Evolutionary conservation across 2,329 filamentous ascomycete genomes (phyloP).

Genomic region (Calycina marina): DNA sequence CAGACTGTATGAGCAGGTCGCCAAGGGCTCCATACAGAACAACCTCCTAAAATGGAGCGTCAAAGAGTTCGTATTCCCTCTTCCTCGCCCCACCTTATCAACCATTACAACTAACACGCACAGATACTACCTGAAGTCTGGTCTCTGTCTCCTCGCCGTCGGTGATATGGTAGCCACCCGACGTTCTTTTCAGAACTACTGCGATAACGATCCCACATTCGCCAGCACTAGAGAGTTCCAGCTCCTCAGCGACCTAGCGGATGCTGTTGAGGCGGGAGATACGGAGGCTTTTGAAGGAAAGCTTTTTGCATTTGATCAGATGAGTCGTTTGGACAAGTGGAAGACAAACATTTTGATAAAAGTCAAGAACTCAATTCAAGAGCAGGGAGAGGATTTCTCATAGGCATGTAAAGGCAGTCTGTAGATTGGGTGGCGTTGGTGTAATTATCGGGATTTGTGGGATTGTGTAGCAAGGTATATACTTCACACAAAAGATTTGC

Average conservation of each 20-base stretch:
- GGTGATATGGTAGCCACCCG: conserved; percentile 65
- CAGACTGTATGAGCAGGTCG: conserved; percentile 71
- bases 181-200: conserved; percentile 69
- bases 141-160: conserved; percentile 69
- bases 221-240: conserved; percentile 65
- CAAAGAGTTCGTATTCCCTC: too few relatives aligned
- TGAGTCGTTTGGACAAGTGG: conserved; percentile 93
- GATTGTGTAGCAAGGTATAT: not conserved
- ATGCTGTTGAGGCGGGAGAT: conserved; percentile 62
- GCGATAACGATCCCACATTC: conserved; percentile 67
- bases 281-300: conserved; percentile 76
- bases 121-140: conserved; percentile 79
- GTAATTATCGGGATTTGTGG: conserved; percentile 3
- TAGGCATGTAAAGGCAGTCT: conserved; percentile 19
- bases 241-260: conserved; percentile 62
- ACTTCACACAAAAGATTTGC: too few relatives aligned
- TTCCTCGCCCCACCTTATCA: too few relatives aligned
- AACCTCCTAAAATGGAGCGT: conserved; percentile 89
- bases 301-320: conserved; percentile 76
- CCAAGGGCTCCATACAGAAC: conserved; percentile 64
- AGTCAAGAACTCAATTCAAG: conserved; percentile 73
- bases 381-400: conserved; percentile 53
- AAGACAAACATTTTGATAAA: conserved; percentile 76
- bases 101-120: too few relatives aligned
- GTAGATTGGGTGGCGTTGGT: conserved; percentile 5